These are phyloP conservation scores for Pterocarpus santalinus DNA, from an alignment of 306 rosid genomes.

Conservation along the genomic window DNA sequence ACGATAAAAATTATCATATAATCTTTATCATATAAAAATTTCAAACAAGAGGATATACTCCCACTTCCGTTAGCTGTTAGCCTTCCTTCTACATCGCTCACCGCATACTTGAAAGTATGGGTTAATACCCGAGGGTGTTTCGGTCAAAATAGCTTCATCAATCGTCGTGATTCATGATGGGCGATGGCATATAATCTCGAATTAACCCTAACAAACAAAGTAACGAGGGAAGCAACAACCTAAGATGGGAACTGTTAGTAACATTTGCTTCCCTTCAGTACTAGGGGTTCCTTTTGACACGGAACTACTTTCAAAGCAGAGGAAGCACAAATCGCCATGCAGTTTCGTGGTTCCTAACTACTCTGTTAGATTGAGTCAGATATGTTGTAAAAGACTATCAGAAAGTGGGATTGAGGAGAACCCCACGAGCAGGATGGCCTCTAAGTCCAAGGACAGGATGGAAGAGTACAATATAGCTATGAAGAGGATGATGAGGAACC, in stretches of 20 bases:
- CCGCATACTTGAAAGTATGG: background rate
- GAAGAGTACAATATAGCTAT: constrained; percentile 87
- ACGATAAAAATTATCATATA: too few species aligned
- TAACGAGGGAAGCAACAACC: background rate
- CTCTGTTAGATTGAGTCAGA: constrained; percentile 41
- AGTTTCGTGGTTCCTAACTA: constrained; percentile 41
- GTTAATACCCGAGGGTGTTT: constrained; percentile 43
- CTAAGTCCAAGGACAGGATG: constrained; percentile 61
- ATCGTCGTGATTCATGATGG: too few species aligned
- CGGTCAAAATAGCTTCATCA: constrained; percentile 40
- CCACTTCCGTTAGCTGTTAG: too few species aligned
- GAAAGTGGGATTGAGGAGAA: constrained; percentile 68
- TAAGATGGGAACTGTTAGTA: constrained; percentile 58
- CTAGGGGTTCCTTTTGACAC: constrained; percentile 50
- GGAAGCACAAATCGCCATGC: constrained; percentile 35
- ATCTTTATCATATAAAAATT: too few species aligned
- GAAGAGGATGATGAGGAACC: constrained; percentile 95
- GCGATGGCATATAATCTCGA: constrained; percentile 13
- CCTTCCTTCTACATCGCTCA: background rate
- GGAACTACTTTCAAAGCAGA: constrained; percentile 44
- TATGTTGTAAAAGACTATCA: constrained; percentile 57
- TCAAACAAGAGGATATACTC: too few species aligned
- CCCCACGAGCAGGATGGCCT: constrained; percentile 44
- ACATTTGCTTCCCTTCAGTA: constrained; percentile 50
- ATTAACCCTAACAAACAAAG: background rate